Evolutionary conservation across 1,284 basidiomycete species (phyloP).

Genomic region (Dichomitus squalens): DNA sequence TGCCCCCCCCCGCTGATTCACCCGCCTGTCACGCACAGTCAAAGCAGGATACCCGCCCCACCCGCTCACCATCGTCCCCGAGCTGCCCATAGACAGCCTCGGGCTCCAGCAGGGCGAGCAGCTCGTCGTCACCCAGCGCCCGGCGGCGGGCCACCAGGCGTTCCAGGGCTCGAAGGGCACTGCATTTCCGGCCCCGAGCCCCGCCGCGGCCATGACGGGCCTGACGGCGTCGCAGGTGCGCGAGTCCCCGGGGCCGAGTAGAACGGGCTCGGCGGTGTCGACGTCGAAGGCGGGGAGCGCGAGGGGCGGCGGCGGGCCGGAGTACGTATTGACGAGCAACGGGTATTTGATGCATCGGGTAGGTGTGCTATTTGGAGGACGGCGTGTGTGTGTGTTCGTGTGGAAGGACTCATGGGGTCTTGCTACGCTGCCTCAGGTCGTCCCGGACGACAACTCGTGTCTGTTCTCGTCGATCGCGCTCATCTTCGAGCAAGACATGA

Average conservation of each 20-base stretch:
- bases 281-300: constrained; percentile 10
- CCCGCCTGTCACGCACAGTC: constrained; percentile 47
- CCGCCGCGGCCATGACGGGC: constrained; percentile 28
- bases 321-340: constrained; percentile 59
- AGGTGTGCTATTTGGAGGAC: constrained; percentile 21
- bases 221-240: constrained; percentile 29
- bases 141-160: constrained; percentile 20
- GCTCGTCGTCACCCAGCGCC: constrained; percentile 71
- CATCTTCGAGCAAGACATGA: constrained; percentile 80
- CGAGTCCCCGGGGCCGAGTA: constrained; percentile 8
- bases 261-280: background rate
- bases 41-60: constrained; percentile 86
- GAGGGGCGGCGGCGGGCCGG: constrained; percentile 45
- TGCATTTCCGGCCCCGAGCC: constrained; percentile 11
- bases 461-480: constrained; percentile 86
- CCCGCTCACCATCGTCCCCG: constrained; percentile 67
- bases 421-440: constrained; percentile 52
- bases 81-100: constrained; percentile 73
- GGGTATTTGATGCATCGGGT: constrained; percentile 75
- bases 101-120: constrained; percentile 81
- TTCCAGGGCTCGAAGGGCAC: constrained; percentile 16
- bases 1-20: background rate
- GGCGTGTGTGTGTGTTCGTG: background rate
- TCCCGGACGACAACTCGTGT: constrained; percentile 94
- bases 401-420: background rate